Evolutionary conservation across 163 green algal species (phyloP), one percentile per base, ranked within the genome.

Genomic region (Scenedesmus sp.): DNA sequence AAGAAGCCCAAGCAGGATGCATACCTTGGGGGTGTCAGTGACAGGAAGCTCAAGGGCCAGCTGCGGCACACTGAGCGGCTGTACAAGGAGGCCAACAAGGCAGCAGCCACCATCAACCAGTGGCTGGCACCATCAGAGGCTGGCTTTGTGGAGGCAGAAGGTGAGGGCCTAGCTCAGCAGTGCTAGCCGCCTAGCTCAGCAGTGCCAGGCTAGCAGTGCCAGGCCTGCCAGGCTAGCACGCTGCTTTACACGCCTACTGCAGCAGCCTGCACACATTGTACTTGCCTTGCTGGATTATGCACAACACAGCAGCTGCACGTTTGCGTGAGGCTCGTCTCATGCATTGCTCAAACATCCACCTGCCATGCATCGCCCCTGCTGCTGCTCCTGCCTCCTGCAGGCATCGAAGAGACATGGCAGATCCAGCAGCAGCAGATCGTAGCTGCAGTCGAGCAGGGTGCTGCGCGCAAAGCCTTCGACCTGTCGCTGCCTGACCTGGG

Each of bases 1-100:
- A 93, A 93, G 84, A 85, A 86, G 82, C 82, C 59, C 1, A 90
- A 90, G 86, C 57, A 60, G 66, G 83, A 90, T 88, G 90, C 85
- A 12, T 93, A 93, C 86, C 91, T 95, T 10, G 93, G 92, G 55
- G 54, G 88, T 52, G 92, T 98, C 6, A 90, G 88, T 57, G 97
- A 99, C 91, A 98, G 97, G 84, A 99, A 99, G 94, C 95, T 98
- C 1, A 97, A 97, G 90, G 97, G 96, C 34, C 93, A 96, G 92
- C 91, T 99, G 59, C 95, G 93, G 85, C 94, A 97, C 86, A 93
- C 82, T 10, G 97, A 98, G 92, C 59, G 81, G 1, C 87, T 96
- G 60, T 93, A 95, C 54, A 93, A 97, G n/a, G 96, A 97, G 57
- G 95, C 97, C 8, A 84, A 88, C 23, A 91, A 95, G 73, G 70